Base-by-base conservation (phyloP, 2,329 filamentous ascomycete genomes). In the Xylariaceae sp. region DNA sequence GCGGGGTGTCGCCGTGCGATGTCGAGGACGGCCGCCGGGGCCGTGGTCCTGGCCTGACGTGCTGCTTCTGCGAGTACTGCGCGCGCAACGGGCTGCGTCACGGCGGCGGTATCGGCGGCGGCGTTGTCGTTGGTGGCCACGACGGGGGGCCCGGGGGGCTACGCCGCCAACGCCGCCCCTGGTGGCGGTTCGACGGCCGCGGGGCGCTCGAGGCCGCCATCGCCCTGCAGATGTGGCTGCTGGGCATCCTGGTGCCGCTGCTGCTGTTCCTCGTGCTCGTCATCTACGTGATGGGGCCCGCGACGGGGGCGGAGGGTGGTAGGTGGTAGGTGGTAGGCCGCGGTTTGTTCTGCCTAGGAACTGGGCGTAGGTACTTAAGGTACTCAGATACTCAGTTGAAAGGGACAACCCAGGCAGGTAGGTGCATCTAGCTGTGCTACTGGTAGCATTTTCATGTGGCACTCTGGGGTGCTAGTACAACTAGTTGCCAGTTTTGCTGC, bases 41-140 rank as follows among this genome's bases (percentile, higher is more conserved):
- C n/a, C n/a, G n/a, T n/a, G n/a, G n/a, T n/a, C n/a, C n/a, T n/a
- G n/a, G n/a, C n/a, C 26, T 26, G 24, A 5, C 15, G 5, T 26
- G 24, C 24, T 26, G 24, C 24, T 23, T 19, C 25, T 50, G 47
- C 31, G 38, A 48, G 2, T 47, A 47, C 19, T 51, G 48, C 31
- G 16, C 29, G 3, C 36, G 34, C 15, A 32, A 44, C 21, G 40
- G 37, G 4, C 17, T 49, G 7, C 31, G 31, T 15, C 48, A 51
- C 25, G 25, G 25, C 8, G 30, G 12, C 4, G 29, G 29, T 14
- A 21, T 31, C 12, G 23, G n/a, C 14, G 15, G 12, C 3, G 3
- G 11, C 6, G 31, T 26, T 11, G 6, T 26, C 16, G n/a, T 15
- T 26, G 24, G 24, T 13, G 9, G 32, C 11, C n/a, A n/a, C n/a